Percentiles rank a stretch among this genome's conserved stretches.
phyloP scores from a whole-genome alignment of 1,284 basidiomycete species.

The Sparassis latifolia region DNA sequence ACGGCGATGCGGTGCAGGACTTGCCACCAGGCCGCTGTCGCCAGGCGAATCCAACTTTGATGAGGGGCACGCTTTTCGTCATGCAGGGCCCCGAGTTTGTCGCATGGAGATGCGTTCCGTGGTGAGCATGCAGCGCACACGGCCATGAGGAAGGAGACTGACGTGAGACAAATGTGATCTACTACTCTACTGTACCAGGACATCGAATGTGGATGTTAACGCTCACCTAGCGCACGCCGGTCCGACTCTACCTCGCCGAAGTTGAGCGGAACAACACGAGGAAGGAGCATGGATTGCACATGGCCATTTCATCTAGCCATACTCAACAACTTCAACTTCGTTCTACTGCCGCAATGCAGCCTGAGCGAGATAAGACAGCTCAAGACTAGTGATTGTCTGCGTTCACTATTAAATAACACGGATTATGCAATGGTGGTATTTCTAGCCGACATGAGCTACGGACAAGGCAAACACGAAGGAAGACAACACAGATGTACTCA shows the following conservation, averaged over 20 bases:
- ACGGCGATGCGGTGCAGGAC: background rate
- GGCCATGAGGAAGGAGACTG: background rate
- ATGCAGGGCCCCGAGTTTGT: background rate
- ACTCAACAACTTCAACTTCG: too few species aligned
- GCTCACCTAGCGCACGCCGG: background rate
- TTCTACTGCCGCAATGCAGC: too few species aligned
- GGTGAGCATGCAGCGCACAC: background rate
- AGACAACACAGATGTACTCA: too few species aligned
- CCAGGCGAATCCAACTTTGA: background rate
- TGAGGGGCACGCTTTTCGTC: conserved; percentile 1
- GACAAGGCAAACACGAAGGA: too few species aligned
- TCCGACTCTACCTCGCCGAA: background rate
- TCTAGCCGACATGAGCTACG: too few species aligned
- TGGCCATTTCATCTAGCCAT: too few species aligned
- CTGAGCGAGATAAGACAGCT: too few species aligned
- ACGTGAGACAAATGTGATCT: background rate
- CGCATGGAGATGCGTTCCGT: background rate
- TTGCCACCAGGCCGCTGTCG: background rate
- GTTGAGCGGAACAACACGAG: background rate
- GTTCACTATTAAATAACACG: too few species aligned
- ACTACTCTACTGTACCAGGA: background rate
- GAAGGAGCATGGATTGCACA: too few species aligned
- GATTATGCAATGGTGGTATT: too few species aligned
- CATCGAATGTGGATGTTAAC: background rate
- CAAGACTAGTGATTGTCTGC: too few species aligned